phyloP scores from a whole-genome alignment of 2,329 filamentous ascomycete genomes.

The Botrytis fabae region DNA sequence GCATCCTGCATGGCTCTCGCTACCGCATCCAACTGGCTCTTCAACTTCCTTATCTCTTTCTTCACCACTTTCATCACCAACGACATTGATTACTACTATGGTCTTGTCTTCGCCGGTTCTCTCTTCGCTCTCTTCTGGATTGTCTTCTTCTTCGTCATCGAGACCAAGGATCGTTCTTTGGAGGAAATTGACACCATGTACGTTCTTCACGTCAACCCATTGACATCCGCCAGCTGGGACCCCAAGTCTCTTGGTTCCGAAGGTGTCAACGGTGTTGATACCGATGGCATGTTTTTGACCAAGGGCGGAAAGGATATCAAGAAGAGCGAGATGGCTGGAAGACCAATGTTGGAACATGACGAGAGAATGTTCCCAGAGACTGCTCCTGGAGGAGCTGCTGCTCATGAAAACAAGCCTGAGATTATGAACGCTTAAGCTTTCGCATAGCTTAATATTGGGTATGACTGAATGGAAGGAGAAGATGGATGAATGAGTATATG shows the following conservation, averaged over 20 bases:
- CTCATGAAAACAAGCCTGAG: slow-evolving; percentile 2
- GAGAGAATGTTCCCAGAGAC: slow-evolving; percentile 29
- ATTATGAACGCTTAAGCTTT: slow-evolving; percentile 1
- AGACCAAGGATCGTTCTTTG: slow-evolving; percentile 69
- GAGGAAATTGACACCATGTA: slow-evolving; percentile 85
- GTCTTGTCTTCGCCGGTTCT: slow-evolving; percentile 72
- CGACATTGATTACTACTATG: slow-evolving; percentile 63
- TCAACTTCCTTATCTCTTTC: slow-evolving; percentile 72
- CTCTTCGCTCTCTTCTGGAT: slow-evolving; percentile 62
- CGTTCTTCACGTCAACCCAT: slow-evolving; percentile 50
- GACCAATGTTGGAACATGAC: slow-evolving; percentile 31
- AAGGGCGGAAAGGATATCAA: slow-evolving; percentile 28
- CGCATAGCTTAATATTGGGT: neutral
- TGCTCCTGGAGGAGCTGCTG: neutral
- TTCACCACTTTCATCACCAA: slow-evolving; percentile 77
- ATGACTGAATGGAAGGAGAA: neutral
- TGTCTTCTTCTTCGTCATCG: slow-evolving; percentile 79
- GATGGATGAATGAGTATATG: slow-evolving; percentile 1
- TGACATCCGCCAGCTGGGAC: slow-evolving; percentile 39
- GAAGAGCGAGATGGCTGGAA: slow-evolving; percentile 26
- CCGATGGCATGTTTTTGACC: slow-evolving; percentile 27
- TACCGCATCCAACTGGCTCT: slow-evolving; percentile 64
- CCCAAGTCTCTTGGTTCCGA: slow-evolving; percentile 27
- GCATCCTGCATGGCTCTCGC: slow-evolving; percentile 60
- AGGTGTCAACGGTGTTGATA: slow-evolving; percentile 25